These are phyloP conservation scores for Candida tunisiensis DNA, from an alignment of 1,139 yeast genomes.

Conservation along the genomic window DNA sequence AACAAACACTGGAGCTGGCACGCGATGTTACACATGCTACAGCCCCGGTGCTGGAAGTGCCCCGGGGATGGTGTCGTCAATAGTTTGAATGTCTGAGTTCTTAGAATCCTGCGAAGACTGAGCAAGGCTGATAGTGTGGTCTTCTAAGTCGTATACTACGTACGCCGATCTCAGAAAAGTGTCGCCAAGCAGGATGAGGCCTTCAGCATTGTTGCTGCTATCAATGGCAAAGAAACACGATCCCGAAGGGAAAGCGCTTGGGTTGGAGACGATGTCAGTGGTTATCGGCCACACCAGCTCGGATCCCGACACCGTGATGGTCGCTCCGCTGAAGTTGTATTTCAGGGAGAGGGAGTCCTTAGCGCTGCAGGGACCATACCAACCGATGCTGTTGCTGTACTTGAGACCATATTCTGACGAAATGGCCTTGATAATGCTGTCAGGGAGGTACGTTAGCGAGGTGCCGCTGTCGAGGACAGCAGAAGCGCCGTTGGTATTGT, in stretches of 20 bases:
- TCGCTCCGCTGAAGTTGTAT: constrained; percentile 25
- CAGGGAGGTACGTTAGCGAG: constrained; percentile 16
- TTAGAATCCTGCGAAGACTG: constrained; percentile 25
- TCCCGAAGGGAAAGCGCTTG: too few species aligned
- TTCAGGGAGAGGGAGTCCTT: too few species aligned
- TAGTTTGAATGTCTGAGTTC: neutral
- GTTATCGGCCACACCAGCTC: constrained; percentile 13
- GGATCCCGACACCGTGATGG: constrained; percentile 24
- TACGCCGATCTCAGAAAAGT: constrained; percentile 56
- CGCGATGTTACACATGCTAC: too few species aligned
- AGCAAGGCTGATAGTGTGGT: constrained; percentile 43
- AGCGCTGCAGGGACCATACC: too few species aligned
- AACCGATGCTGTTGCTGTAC: too few species aligned
- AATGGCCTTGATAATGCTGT: neutral
- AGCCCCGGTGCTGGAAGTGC: too few species aligned
- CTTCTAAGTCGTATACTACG: constrained; percentile 58
- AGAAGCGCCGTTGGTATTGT: constrained; percentile 2
- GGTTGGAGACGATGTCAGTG: neutral
- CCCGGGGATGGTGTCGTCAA: too few species aligned
- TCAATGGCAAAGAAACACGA: constrained; percentile 7
- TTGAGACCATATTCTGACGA: too few species aligned
- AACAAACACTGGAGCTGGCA: too few species aligned
- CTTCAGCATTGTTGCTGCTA: constrained; percentile 2
- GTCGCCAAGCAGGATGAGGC: constrained; percentile 41
- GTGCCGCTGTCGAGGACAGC: constrained; percentile 22